These are phyloP conservation scores for Cladosporium velox DNA, from an alignment of 2,329 filamentous ascomycete species.

Conservation along the genomic window DNA sequence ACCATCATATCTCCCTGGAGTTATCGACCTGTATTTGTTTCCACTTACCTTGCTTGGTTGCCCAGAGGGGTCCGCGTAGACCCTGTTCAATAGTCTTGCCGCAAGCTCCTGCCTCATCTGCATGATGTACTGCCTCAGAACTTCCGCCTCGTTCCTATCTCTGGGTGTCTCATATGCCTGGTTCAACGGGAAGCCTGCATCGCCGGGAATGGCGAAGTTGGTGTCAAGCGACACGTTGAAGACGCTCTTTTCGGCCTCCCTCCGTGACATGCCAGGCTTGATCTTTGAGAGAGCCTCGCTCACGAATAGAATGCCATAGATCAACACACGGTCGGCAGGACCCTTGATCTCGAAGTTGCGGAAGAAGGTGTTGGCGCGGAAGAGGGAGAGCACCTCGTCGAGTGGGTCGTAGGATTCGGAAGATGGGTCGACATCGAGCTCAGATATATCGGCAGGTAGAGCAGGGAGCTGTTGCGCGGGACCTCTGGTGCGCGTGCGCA, in stretches of 20 bases:
- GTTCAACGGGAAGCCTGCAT: conserved; percentile 89
- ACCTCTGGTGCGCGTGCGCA: conserved; percentile 93
- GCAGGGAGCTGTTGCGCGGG: conserved; percentile 82
- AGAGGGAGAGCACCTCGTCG: conserved; percentile 88
- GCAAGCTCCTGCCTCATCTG: conserved; percentile 94
- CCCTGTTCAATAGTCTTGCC: conserved; percentile 74
- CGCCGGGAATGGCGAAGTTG: conserved; percentile 92
- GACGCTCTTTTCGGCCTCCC: conserved; percentile 74
- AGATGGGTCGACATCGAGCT: conserved; percentile 69
- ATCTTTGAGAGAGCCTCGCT: conserved; percentile 89
- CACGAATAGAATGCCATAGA: conserved; percentile 95
- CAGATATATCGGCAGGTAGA: conserved; percentile 56
- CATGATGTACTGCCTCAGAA: conserved; percentile 81
- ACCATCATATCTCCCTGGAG: background rate
- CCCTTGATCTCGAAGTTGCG: conserved; percentile 99
- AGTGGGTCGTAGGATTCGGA: conserved; percentile 93
- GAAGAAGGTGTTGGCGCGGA: conserved; percentile 98
- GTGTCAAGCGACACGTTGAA: conserved; percentile 87
- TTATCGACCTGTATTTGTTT: background rate
- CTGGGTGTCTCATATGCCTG: conserved; percentile 92
- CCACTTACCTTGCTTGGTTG: conserved; percentile 62
- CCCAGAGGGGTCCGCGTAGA: conserved; percentile 73
- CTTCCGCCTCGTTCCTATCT: conserved; percentile 86
- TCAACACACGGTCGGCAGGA: conserved; percentile 86
- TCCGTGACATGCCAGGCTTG: conserved; percentile 67